Percentiles rank a stretch among this genome's conserved stretches.
Evolutionary conservation across 108 stramenopile genomes (phyloP).

Genomic region (Bacterosira constricta): DNA sequence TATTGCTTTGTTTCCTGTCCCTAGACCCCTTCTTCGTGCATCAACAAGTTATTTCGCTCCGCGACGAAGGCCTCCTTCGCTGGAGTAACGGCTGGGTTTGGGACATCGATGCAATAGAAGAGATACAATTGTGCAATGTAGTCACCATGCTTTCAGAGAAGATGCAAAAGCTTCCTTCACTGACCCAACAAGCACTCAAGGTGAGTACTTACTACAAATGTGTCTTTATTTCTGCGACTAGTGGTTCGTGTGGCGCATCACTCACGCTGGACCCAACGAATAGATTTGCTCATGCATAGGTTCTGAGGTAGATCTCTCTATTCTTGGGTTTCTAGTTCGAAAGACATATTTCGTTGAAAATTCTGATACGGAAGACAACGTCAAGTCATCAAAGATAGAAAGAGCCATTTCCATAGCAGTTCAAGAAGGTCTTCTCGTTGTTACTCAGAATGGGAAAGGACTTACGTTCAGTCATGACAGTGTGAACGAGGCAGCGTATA

Average conservation of each 20-base stretch:
- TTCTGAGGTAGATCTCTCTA: not conserved
- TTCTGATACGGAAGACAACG: not conserved
- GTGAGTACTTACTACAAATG: not conserved
- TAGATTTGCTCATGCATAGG: conserved; percentile 17
- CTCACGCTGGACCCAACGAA: not conserved
- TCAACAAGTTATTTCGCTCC: conserved; percentile 6
- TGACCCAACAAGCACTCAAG: not conserved
- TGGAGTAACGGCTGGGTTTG: conserved; percentile 4
- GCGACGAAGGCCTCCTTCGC: not conserved
- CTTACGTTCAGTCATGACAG: conserved; percentile 11
- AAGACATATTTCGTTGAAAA: not conserved
- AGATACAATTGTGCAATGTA: not conserved
- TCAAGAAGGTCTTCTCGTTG: conserved; percentile 10
- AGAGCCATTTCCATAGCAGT: not conserved
- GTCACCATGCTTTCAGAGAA: not conserved
- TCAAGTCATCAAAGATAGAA: not conserved
- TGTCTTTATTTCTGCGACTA: not conserved
- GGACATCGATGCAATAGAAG: conserved; percentile 2
- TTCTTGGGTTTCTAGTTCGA: conserved; percentile 8
- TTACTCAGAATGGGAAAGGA: not conserved
- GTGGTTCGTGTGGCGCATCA: not conserved
- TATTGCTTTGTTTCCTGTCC: not conserved
- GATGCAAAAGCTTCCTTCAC: not conserved
- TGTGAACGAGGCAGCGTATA: conserved; percentile 12
- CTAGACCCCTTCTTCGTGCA: conserved; percentile 1